phyloP scores from a whole-genome alignment of 129 eudicot genomes.

The Flaveria sonorensis region DNA sequence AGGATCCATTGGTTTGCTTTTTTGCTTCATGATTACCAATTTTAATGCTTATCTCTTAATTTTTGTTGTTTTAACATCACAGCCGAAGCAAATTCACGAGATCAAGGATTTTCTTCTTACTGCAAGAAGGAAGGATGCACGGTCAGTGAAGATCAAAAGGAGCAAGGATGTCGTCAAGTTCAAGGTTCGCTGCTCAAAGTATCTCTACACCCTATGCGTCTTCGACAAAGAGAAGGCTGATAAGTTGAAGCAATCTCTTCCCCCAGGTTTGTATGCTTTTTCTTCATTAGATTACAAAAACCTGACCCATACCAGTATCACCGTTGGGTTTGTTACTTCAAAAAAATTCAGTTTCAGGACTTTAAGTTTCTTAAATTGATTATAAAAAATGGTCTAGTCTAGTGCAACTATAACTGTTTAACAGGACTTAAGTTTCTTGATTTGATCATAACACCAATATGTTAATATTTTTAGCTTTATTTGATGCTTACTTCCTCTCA shows the following conservation, averaged over 20 bases:
- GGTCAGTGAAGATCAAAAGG: constrained; percentile 52
- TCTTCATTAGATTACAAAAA: background rate
- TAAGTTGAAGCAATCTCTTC: constrained; percentile 57
- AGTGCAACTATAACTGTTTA: no score
- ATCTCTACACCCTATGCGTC: constrained; percentile 48
- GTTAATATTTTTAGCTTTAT: background rate
- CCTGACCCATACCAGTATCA: background rate
- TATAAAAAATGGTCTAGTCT: background rate
- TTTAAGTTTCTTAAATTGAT: background rate
- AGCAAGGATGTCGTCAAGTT: constrained; percentile 50
- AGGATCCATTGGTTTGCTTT: no score
- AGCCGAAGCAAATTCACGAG: constrained; percentile 61
- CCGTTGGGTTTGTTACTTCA: background rate
- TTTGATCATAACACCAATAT: background rate
- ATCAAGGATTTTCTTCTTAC: constrained; percentile 54
- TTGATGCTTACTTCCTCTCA: background rate
- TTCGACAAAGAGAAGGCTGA: constrained; percentile 50
- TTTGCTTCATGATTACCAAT: background rate
- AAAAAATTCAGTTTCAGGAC: background rate
- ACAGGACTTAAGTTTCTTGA: no score
- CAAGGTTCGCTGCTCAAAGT: constrained; percentile 60
- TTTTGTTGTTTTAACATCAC: background rate
- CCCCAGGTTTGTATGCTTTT: constrained; percentile 37
- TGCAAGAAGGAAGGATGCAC: constrained; percentile 61
- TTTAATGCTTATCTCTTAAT: background rate